phyloP scores from a whole-genome alignment of 2,329 filamentous ascomycete species.

The Chrysoporthe cubensis region DNA sequence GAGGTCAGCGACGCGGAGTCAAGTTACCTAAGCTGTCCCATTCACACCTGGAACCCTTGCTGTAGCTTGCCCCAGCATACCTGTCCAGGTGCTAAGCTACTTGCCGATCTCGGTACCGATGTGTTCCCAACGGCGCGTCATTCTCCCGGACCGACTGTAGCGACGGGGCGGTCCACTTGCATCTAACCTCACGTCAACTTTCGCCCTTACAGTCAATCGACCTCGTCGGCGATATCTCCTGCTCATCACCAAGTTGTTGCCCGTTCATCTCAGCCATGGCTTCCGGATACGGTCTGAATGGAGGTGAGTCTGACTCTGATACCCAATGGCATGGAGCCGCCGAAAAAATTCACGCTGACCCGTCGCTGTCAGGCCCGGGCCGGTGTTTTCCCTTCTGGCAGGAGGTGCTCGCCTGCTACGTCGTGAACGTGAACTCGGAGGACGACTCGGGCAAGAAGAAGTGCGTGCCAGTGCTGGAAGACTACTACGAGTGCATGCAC shows the following conservation, averaged over 20 bases:
- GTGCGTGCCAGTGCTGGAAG: conserved; percentile 83
- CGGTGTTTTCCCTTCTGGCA: conserved; percentile 99
- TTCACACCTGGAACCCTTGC: conserved; percentile 1
- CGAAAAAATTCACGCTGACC: conserved; percentile 28
- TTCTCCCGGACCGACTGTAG: conserved; percentile 11
- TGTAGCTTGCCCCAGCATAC: not conserved
- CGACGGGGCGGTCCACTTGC: not conserved
- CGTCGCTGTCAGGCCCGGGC: conserved; percentile 53
- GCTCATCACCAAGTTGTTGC: conserved; percentile 10
- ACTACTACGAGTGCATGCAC: conserved; percentile 98
- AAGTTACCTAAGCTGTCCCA: conserved; percentile 9
- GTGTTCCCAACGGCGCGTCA: conserved; percentile 2
- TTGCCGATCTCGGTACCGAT: conserved; percentile 10
- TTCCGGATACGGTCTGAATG: conserved; percentile 37
- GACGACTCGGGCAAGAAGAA: conserved; percentile 83
- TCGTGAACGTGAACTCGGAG: conserved; percentile 84
- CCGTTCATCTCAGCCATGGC: conserved; percentile 27
- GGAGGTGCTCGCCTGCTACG: conserved; percentile 97
- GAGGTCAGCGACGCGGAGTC: conserved; percentile 19
- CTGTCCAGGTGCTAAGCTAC: not conserved
- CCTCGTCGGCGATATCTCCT: conserved; percentile 14
- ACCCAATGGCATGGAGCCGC: conserved; percentile 24
- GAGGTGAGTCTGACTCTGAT: conserved; percentile 44
- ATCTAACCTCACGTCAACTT: conserved; percentile 24
- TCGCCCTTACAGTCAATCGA: conserved; percentile 21